Evolutionary conservation across 2,329 filamentous ascomycete species (phyloP).

Genomic region (Botrytis deweyae): DNA sequence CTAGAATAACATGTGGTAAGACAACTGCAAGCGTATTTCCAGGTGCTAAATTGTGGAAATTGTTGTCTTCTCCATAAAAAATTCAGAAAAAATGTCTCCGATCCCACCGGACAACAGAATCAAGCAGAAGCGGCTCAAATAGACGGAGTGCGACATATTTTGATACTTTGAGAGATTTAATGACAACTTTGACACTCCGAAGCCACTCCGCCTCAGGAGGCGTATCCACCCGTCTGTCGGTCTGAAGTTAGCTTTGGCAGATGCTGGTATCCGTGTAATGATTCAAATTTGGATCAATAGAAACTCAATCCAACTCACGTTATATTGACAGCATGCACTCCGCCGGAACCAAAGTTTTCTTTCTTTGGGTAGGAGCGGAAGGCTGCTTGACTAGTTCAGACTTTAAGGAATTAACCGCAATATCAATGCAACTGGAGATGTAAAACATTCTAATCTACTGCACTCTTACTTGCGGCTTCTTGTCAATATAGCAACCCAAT

Average conservation of each 20-base stretch:
- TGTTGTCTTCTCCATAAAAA: not conserved
- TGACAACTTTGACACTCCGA: too few relatives aligned
- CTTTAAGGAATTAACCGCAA: not conserved
- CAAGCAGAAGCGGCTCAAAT: not conserved
- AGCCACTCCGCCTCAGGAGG: not conserved
- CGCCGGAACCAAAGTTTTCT: not conserved
- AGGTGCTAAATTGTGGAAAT: not conserved
- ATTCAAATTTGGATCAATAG: not conserved
- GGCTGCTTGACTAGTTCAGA: not conserved
- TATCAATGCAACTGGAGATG: not conserved
- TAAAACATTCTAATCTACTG: fast-evolving
- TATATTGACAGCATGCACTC: not conserved
- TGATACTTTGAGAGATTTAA: not conserved
- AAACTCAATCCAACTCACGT: too few relatives aligned
- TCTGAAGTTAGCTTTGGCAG: too few relatives aligned
- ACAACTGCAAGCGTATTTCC: not conserved
- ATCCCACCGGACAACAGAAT: not conserved
- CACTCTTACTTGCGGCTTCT: too few relatives aligned
- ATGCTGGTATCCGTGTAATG: not conserved
- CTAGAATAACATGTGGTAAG: too few relatives aligned
- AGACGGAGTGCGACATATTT: not conserved
- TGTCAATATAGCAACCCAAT: not conserved
- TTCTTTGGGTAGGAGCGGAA: not conserved
- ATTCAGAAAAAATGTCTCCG: not conserved
- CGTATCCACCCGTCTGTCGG: not conserved